These are phyloP conservation scores for Solidago caesia DNA, from an alignment of 129 eudicot genomes.

Conservation along the genomic window DNA sequence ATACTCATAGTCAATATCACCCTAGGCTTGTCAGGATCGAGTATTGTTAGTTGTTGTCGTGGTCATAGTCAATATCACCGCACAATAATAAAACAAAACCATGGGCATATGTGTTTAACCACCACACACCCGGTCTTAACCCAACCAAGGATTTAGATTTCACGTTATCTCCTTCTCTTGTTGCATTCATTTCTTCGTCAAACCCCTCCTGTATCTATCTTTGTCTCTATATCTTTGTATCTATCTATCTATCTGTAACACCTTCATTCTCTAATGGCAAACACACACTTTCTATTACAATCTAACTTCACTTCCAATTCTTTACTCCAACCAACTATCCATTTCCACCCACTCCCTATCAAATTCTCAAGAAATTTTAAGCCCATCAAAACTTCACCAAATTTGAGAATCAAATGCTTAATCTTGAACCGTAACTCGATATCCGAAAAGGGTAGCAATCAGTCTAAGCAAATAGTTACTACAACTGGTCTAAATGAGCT, in stretches of 20 bases:
- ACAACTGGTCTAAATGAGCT: not conserved
- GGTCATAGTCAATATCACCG: too few species aligned
- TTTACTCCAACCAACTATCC: constrained; percentile 21
- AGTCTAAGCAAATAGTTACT: constrained; percentile 23
- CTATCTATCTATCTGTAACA: not conserved
- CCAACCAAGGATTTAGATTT: not conserved
- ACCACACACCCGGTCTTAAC: not conserved
- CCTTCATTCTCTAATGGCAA: constrained; percentile 34
- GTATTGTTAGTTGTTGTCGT: too few species aligned
- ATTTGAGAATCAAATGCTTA: constrained; percentile 35
- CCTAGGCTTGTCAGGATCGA: too few species aligned
- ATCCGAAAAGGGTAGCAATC: not conserved
- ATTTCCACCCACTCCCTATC: constrained; percentile 25
- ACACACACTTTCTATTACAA: constrained; percentile 40
- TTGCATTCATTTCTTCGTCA: constrained; percentile 16
- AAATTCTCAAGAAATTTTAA: constrained; percentile 11
- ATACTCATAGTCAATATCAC: too few species aligned
- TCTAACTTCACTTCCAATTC: constrained; percentile 48
- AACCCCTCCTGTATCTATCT: not conserved
- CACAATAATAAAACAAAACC: not conserved
- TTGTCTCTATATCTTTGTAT: not conserved
- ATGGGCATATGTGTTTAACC: constrained; percentile 5
- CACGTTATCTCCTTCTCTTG: constrained; percentile 5
- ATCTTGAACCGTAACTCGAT: constrained; percentile 3
- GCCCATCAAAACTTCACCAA: constrained; percentile 30